Evolutionary conservation across 2,329 filamentous ascomycete genomes (phyloP).

Genomic region (Orbilia brochopaga): DNA sequence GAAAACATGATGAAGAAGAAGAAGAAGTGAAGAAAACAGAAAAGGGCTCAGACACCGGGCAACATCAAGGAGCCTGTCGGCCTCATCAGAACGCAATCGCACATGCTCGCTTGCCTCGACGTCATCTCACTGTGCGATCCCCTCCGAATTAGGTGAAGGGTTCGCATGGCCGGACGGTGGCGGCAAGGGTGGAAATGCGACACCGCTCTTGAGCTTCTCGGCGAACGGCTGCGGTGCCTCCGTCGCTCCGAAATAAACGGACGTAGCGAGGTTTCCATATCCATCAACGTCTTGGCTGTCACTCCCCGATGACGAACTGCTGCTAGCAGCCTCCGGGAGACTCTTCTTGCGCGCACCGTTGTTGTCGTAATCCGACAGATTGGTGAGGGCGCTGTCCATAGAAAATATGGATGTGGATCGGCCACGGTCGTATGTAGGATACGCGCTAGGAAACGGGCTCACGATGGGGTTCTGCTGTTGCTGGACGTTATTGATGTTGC

Average conservation of each 20-base stretch:
- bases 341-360: constrained; percentile 43
- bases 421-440: constrained; percentile 44
- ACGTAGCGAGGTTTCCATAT: constrained; percentile 37
- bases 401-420: constrained; percentile 54
- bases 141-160: constrained; percentile 31
- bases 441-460: constrained; percentile 41
- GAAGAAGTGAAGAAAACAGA: constrained; percentile 16
- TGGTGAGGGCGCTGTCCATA: constrained; percentile 54
- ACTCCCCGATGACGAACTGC: constrained; percentile 43
- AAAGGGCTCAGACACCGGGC: constrained; percentile 27
- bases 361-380: constrained; percentile 53
- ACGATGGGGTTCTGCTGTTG: constrained; percentile 47
- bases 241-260: constrained; percentile 27
- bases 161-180: constrained; percentile 25
- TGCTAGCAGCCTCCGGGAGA: constrained; percentile 36
- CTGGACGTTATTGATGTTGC: constrained; percentile 48
- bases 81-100: constrained; percentile 7
- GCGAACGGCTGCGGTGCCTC: constrained; percentile 35
- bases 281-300: constrained; percentile 44
- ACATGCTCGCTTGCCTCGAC: background rate
- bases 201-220: constrained; percentile 42
- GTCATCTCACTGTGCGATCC: constrained; percentile 24
- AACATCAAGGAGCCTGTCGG: constrained; percentile 11
- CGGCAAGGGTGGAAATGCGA: constrained; percentile 39
- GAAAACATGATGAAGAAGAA: constrained; percentile 2